phyloP scores from a whole-genome alignment of 1,284 basidiomycete genomes.

The Gomphus bonarii region DNA sequence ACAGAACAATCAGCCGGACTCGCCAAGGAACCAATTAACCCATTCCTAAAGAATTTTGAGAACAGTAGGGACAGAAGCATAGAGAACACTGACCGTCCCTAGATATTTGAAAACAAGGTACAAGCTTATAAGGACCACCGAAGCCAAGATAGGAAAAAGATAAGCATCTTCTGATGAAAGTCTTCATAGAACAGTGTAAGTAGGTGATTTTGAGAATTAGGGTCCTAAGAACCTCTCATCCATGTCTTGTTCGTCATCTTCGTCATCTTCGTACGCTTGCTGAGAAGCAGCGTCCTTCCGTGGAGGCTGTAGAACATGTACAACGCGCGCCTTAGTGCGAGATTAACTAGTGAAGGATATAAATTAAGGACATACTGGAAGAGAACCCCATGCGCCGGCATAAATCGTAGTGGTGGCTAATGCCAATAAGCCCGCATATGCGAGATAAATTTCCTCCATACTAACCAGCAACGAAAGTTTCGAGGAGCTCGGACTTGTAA shows the following conservation, averaged over 20 bases:
- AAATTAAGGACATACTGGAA: constrained; percentile 33
- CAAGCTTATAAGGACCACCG: constrained; percentile 51
- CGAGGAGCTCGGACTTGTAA: background rate
- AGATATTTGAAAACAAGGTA: constrained; percentile 69
- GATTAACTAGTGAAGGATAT: background rate
- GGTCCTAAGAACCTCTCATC: constrained; percentile 21
- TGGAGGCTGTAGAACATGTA: constrained; percentile 13
- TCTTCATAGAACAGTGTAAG: constrained; percentile 17
- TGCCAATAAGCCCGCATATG: constrained; percentile 54
- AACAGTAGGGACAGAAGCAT: background rate
- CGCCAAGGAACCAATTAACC: constrained; percentile 64
- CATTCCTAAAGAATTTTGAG: constrained; percentile 34
- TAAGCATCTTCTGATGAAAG: constrained; percentile 63
- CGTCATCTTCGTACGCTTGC: constrained; percentile 18
- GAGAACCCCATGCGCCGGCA: constrained; percentile 54
- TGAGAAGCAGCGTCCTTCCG: constrained; percentile 13
- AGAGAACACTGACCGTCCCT: constrained; percentile 32
- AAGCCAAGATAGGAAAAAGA: constrained; percentile 71
- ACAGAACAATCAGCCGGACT: constrained; percentile 15
- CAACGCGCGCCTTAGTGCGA: background rate
- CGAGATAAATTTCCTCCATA: constrained; percentile 10
- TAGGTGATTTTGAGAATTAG: background rate
- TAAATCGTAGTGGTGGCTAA: constrained; percentile 57
- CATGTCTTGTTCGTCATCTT: constrained; percentile 33
- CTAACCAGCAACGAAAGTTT: background rate